Percentiles rank a stretch among this genome's conserved stretches.
phyloP scores from a whole-genome alignment of 225 moss, liverwort and hornwort species.

The Ulota crispa region DNA sequence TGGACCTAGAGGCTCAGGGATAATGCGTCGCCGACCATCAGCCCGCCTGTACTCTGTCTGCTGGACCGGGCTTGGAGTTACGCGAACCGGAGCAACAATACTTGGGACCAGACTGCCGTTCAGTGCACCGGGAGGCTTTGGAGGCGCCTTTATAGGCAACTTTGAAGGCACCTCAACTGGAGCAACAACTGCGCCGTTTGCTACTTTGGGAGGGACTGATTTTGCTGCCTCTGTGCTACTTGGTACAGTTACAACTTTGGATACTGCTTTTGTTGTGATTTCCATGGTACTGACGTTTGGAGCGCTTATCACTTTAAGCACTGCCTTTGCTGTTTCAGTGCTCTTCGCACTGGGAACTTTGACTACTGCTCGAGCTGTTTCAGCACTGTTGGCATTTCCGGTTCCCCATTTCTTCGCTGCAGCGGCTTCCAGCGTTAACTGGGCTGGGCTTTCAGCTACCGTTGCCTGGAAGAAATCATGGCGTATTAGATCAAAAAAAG shows the following conservation, averaged over 20 bases:
- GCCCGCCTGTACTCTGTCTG: slow-evolving; percentile 97
- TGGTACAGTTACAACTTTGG: slow-evolving; percentile 36
- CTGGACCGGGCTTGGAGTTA: slow-evolving; percentile 59
- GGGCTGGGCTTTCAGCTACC: slow-evolving; percentile 89
- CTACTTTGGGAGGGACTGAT: slow-evolving; percentile 30
- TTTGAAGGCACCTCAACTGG: slow-evolving; percentile 35
- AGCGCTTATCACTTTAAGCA: slow-evolving; percentile 34
- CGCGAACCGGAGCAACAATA: slow-evolving; percentile 33
- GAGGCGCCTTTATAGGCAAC: slow-evolving; percentile 35
- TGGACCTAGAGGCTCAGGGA: slow-evolving; percentile 87
- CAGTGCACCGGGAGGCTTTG: slow-evolving; percentile 38
- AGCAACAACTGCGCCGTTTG: slow-evolving; percentile 47
- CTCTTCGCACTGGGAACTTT: slow-evolving; percentile 22
- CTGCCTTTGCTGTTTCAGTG: slow-evolving; percentile 35
- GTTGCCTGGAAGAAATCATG: slow-evolving; percentile 48
- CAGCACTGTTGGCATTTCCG: slow-evolving; percentile 36
- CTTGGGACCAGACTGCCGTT: slow-evolving; percentile 55
- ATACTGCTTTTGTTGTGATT: slow-evolving; percentile 18
- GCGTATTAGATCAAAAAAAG: not conserved
- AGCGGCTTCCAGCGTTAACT: slow-evolving; percentile 75
- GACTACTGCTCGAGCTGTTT: slow-evolving; percentile 23
- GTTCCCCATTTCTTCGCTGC: slow-evolving; percentile 78
- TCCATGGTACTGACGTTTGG: slow-evolving; percentile 19
- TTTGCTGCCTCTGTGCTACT: slow-evolving; percentile 16
- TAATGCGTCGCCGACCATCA: slow-evolving; percentile 93